phyloP scores from a whole-genome alignment of 2,329 filamentous ascomycete genomes.

The Cucurbitaria berberidis region DNA sequence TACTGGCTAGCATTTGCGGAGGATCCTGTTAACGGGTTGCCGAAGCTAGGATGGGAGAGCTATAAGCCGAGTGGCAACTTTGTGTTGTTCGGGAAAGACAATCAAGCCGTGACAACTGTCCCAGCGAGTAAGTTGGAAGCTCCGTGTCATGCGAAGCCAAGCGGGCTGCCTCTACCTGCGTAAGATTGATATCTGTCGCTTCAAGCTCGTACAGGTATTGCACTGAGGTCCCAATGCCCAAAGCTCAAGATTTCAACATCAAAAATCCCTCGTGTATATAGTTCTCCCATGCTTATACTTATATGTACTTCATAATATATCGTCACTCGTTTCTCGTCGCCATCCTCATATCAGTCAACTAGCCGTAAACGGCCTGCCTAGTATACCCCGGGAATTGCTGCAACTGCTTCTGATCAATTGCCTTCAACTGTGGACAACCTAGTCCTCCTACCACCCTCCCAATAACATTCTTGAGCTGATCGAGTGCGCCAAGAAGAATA shows the following conservation, averaged over 20 bases:
- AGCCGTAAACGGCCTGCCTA: conserved; percentile 23
- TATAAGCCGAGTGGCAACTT: conserved; percentile 35
- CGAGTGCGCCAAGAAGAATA: conserved; percentile 20
- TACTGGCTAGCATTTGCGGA: conserved; percentile 45
- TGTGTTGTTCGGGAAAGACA: conserved; percentile 28
- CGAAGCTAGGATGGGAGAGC: conserved; percentile 41
- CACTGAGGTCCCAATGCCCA: neutral
- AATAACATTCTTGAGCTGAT: conserved; percentile 19
- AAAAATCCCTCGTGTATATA: neutral
- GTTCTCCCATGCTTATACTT: neutral
- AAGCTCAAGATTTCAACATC: neutral
- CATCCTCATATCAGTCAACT: neutral
- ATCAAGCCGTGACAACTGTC: conserved; percentile 24
- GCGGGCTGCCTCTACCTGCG: conserved; percentile 7
- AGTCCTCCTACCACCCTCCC: conserved; percentile 19
- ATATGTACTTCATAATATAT: neutral
- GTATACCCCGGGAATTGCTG: conserved; percentile 29
- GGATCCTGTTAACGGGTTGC: conserved; percentile 39
- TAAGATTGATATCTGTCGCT: neutral
- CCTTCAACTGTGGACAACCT: conserved; percentile 22
- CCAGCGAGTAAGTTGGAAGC: conserved; percentile 24
- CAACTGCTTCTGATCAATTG: conserved; percentile 19
- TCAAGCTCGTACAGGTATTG: neutral
- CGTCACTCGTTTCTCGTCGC: neutral
- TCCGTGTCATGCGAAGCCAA: conserved; percentile 21